Base-by-base conservation (phyloP, 208 protist genomes). In the Vickermania ingenoplastis region DNA sequence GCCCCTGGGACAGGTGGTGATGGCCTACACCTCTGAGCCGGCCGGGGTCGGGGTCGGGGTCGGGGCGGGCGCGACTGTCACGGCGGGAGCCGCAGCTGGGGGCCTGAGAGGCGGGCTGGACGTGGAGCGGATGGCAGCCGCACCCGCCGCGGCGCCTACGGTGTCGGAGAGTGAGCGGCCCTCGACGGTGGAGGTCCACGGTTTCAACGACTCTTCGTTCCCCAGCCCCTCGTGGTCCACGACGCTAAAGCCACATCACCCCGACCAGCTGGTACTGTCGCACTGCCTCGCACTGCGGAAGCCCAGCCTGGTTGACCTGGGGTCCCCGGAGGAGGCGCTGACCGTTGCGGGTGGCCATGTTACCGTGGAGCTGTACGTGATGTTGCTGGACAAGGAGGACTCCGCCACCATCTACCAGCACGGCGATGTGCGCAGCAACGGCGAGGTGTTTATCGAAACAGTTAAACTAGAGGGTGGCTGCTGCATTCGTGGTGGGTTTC, bases 371-470 rank as follows among this genome's bases (percentile, higher is more conserved):
- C 52, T 95, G 25, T 95, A 85, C 81, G 77, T 86, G 36, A 77
- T 74, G 73, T 70, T 94, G 0, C 76, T 90, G 5, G 78, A 86
- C 49, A 86, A 75, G 54, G 77, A 92, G 53, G 80, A 86, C 29
- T 69, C 70, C n/a, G 71, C 72, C 13, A 81, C 77, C n/a, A 69
- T 96, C 14, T 96, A 96, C 67, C 78, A 84, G 41, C 91, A 96
- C 70, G 91, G 91, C 51, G 85, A 96, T 67, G 73, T 81, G 59
- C 79, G 65, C 59, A 93, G 73, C 11, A 89, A 76, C 65, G 89
- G 91, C 11, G 88, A 96, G 54, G 83, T 96, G 13, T 96, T 95
- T 65, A 24, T 96, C 1, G 91, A 96, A 68, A 83, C 78, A 4
- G 69, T 77, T 22, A 66, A 67, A 27, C 72, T 89, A 21, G 91